Conservation (phyloP, 352 stramenopile species). For the Plasmopara halstedii region DNA sequence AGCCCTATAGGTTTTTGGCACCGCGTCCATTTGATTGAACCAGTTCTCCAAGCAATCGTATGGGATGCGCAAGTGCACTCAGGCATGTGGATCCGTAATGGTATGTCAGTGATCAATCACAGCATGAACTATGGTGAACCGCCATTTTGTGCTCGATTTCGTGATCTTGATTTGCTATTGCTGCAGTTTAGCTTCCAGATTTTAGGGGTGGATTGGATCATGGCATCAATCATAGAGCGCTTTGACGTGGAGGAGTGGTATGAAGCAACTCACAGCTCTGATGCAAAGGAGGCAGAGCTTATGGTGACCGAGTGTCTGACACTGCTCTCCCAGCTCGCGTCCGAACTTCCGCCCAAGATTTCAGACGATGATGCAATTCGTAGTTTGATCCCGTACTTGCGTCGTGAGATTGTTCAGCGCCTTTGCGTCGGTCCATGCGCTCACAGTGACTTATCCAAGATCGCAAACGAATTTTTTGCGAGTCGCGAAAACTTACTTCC, state of each 20-base stretch:
- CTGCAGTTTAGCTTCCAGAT: slow-evolving; percentile 75
- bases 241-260: slow-evolving; percentile 66
- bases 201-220: slow-evolving; percentile 66
- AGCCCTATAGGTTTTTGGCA: slow-evolving; percentile 76
- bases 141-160: slow-evolving; percentile 78
- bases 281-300: slow-evolving; percentile 48
- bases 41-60: slow-evolving; percentile 74
- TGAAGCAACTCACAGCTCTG: slow-evolving; percentile 30
- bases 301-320: slow-evolving; percentile 77
- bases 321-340: slow-evolving; percentile 68
- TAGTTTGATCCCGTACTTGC: slow-evolving; percentile 62
- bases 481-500: slow-evolving; percentile 71
- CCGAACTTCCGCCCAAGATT: slow-evolving; percentile 66
- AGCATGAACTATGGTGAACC: slow-evolving; percentile 88
- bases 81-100: slow-evolving; percentile 79
- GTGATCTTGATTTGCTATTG: slow-evolving; percentile 74
- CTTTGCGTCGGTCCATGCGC: slow-evolving; percentile 73
- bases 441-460: slow-evolving; percentile 81
- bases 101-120: slow-evolving; percentile 78
- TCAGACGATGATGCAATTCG: slow-evolving; percentile 34
- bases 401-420: slow-evolving; percentile 71
- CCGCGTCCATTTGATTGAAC: slow-evolving; percentile 68
- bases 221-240: slow-evolving; percentile 61
- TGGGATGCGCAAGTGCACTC: slow-evolving; percentile 84
- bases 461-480: slow-evolving; percentile 74